Base-by-base conservation (phyloP, 2,329 filamentous ascomycete genomes). In the Colletotrichum echinochloae region DNA sequence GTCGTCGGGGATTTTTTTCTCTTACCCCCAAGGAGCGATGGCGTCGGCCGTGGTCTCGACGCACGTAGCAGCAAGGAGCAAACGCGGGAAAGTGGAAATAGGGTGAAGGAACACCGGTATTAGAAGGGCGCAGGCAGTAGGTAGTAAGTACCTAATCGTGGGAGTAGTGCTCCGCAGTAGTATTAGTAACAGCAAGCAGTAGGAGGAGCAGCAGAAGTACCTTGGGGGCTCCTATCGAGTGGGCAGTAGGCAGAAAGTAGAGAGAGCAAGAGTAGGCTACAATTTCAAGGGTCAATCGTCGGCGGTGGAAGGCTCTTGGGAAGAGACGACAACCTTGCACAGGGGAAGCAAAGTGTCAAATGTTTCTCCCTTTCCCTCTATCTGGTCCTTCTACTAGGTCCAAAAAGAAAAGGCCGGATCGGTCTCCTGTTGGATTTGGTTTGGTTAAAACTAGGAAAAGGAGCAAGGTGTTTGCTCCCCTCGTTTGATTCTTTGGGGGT, bases 1-100 rank as follows among this genome's bases (percentile, higher is more conserved):
- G 64, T 66, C 56, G 67, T 70, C 67, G 67, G 67, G 67, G 67
- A 70, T 67, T 70, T 70, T 48, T 65, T 65, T 69, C 64, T 59
- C 51, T 62, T n/a, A n/a, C n/a, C n/a, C n/a, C n/a, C n/a, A n/a
- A 46, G 51, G 16, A 65, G 63, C 52, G 57, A 70, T 70, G 67
- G 67, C 64, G 64, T 62, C 57, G 67, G 57, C 44, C 44, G 67
- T 59, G 64, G 67, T 67, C 67, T 67, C 44, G 64, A 70, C 46
- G 60, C 44, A 37, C 39, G 56, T 30, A 44, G 55, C 55, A 59
- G 41, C 41, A 20, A 33, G 12, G 20, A 55, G 30, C 52, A 55
- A 55, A 55, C 52, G 37, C 64, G 37, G 56, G 67, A 70, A 63
- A 70, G 67, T 67, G 67, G 67, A 62, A 62, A 67, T 51, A 49